phyloP scores from a whole-genome alignment of 768 basidiomycete genomes.

The Auriscalpium microsporum region DNA sequence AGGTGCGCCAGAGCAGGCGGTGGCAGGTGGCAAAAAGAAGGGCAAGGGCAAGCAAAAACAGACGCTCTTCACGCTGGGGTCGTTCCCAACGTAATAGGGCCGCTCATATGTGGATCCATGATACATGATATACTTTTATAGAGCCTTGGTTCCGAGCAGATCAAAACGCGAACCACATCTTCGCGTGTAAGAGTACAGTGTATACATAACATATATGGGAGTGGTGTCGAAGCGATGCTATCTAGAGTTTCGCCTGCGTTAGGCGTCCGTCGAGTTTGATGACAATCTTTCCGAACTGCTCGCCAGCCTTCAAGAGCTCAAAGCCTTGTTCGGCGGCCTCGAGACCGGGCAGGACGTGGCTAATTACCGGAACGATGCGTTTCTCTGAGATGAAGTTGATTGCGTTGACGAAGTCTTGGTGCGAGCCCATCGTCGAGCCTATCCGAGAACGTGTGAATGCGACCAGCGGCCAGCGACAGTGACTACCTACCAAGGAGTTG shows the following conservation, averaged over 20 bases:
- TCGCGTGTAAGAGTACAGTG: neutral
- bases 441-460: neutral
- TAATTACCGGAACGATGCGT: constrained; percentile 60
- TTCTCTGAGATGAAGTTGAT: constrained; percentile 62
- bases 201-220: neutral
- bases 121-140: neutral
- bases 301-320: constrained; percentile 49
- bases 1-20: constrained; percentile 6
- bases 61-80: constrained; percentile 63
- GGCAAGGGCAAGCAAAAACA: constrained; percentile 80
- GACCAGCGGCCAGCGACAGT: neutral
- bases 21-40: constrained; percentile 44
- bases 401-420: constrained; percentile 61
- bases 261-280: constrained; percentile 31
- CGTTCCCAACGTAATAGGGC: constrained; percentile 31
- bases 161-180: neutral
- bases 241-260: neutral
- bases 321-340: constrained; percentile 62
- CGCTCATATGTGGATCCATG: neutral
- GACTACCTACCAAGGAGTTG: constrained; percentile 54
- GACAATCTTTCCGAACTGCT: constrained; percentile 76
- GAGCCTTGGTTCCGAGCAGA: neutral
- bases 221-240: neutral
- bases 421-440: constrained; percentile 85
- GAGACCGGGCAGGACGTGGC: constrained; percentile 61